Percentiles rank a stretch among this genome's conserved stretches.
These are phyloP conservation scores for Boletus insuetus DNA, from an alignment of 768 basidiomycete species.

Conservation along the genomic window DNA sequence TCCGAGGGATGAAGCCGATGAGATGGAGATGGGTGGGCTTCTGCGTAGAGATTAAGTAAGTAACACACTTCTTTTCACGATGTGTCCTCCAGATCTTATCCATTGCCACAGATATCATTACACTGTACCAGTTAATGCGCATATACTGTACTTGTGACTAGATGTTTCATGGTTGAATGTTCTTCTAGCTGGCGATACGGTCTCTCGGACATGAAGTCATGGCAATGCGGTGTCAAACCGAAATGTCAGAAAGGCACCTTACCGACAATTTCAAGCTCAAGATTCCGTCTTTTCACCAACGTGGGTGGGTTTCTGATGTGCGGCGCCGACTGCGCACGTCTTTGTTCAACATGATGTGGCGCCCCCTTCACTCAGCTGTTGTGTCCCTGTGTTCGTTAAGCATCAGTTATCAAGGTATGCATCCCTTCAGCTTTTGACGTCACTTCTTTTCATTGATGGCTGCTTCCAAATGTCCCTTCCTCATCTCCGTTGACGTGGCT, in stretches of 20 bases:
- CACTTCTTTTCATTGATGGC: constrained; percentile 17
- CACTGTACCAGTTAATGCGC: constrained; percentile 22
- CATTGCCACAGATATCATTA: constrained; percentile 12
- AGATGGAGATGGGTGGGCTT: constrained; percentile 52
- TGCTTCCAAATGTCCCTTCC: constrained; percentile 3
- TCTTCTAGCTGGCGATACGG: constrained; percentile 3
- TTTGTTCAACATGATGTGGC: constrained; percentile 15
- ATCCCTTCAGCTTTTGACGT: constrained; percentile 5
- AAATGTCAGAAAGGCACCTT: not conserved
- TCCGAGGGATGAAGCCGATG: constrained; percentile 44
- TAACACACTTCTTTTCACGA: constrained; percentile 21
- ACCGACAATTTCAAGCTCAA: constrained; percentile 13
- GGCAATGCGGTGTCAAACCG: not conserved
- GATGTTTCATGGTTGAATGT: constrained; percentile 11
- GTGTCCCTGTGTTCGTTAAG: constrained; percentile 4
- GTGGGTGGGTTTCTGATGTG: constrained; percentile 2
- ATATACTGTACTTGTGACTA: constrained; percentile 9
- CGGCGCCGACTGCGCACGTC: constrained; percentile 1
- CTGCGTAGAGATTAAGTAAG: constrained; percentile 61
- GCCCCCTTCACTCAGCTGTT: not conserved
- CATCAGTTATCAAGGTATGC: constrained; percentile 10
- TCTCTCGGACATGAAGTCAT: constrained; percentile 3
- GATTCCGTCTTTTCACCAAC: constrained; percentile 4
- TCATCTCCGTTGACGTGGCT: constrained; percentile 24
- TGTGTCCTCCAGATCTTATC: constrained; percentile 1